A percentile compares a stretch with the other conserved stretches of the same genome.
phyloP scores from a whole-genome alignment of 768 basidiomycete genomes.

The Russula sp. region DNA sequence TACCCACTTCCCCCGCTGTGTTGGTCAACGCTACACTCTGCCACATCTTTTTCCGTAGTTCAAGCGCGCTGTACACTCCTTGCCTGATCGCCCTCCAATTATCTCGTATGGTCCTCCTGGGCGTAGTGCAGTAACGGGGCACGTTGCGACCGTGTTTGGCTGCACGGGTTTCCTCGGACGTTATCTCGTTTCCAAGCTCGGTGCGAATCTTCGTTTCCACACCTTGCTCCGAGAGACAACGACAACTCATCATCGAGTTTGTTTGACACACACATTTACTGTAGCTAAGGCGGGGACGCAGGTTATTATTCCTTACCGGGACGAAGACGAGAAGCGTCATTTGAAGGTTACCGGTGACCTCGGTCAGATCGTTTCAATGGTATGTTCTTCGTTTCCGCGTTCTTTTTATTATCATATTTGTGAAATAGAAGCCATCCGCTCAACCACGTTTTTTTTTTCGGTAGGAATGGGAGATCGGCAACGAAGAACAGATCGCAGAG shows the following conservation, averaged over 20 bases:
- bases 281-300: slow-evolving; percentile 88
- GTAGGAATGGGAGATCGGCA: slow-evolving; percentile 95
- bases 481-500: slow-evolving; percentile 88
- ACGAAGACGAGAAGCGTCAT: slow-evolving; percentile 88
- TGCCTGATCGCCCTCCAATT: slow-evolving; percentile 60
- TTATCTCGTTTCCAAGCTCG: slow-evolving; percentile 91
- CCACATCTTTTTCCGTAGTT: slow-evolving; percentile 11
- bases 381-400: slow-evolving; percentile 38
- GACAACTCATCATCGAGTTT: background rate
- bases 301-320: slow-evolving; percentile 92
- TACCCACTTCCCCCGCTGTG: background rate
- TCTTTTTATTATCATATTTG: background rate
- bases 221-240: background rate
- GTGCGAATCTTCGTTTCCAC: slow-evolving; percentile 43
- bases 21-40: background rate
- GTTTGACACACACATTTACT: background rate
- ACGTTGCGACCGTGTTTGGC: slow-evolving; percentile 95
- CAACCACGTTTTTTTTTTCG: background rate
- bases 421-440: background rate
- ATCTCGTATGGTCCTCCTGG: slow-evolving; percentile 76
- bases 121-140: slow-evolving; percentile 85
- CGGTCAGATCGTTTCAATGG: slow-evolving; percentile 94
- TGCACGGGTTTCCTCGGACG: slow-evolving; percentile 93
- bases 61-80: slow-evolving; percentile 68
- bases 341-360: slow-evolving; percentile 94